phyloP scores from a whole-genome alignment of 306 rosid genomes.

The Adenanthera pavonina region DNA sequence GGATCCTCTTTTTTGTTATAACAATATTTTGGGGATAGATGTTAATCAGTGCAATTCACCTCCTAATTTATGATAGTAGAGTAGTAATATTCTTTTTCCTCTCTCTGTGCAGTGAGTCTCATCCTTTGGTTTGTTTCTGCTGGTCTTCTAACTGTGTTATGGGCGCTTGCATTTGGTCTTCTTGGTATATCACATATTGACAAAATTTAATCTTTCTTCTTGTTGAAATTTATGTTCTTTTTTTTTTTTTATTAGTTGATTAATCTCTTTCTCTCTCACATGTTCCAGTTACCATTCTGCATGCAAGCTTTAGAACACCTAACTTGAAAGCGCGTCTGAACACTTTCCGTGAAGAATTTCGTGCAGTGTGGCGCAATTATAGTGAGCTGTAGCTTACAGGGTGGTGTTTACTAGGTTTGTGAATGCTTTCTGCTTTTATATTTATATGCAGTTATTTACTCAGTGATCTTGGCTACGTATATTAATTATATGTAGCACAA shows the following conservation, averaged over 20 bases:
- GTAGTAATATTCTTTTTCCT: not conserved
- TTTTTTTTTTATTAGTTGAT: constrained; percentile 32
- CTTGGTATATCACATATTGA: constrained; percentile 61
- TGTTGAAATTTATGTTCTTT: constrained; percentile 1
- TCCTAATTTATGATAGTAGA: not conserved
- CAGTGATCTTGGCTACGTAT: constrained; percentile 9
- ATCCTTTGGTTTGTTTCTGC: constrained; percentile 84
- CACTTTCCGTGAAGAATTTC: constrained; percentile 98
- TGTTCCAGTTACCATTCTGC: constrained; percentile 77
- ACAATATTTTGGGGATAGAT: constrained; percentile 32
- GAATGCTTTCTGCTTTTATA: constrained; percentile 47
- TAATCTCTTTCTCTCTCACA: not conserved
- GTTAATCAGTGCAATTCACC: constrained; percentile 10
- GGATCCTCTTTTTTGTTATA: constrained; percentile 11
- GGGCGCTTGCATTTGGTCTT: constrained; percentile 87
- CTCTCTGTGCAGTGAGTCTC: constrained; percentile 70
- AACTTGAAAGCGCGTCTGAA: constrained; percentile 98
- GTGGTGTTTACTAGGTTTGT: constrained; percentile 45
- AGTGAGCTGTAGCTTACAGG: constrained; percentile 79
- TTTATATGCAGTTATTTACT: constrained; percentile 19
- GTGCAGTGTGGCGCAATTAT: constrained; percentile 99
- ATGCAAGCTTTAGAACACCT: constrained; percentile 98
- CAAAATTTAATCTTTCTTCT: constrained; percentile 10
- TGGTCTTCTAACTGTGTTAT: constrained; percentile 79
- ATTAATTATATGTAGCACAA: not conserved